These are phyloP conservation scores for Macroventuria anomochaeta DNA, from an alignment of 2,329 filamentous ascomycete species.

Conservation along the genomic window DNA sequence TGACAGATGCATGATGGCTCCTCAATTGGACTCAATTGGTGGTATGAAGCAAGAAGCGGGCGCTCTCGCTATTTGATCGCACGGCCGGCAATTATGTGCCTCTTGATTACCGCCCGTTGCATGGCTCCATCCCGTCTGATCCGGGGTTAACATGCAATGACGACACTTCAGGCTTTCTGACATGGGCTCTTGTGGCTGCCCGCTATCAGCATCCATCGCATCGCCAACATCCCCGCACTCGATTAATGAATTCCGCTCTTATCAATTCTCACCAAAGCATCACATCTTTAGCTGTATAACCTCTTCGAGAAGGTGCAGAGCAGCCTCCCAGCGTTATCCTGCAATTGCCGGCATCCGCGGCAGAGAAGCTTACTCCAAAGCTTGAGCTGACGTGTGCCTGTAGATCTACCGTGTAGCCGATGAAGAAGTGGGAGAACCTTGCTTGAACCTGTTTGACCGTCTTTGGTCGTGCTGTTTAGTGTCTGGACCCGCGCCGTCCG, in stretches of 20 bases:
- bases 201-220: conserved; percentile 7
- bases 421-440: neutral
- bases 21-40: conserved; percentile 27
- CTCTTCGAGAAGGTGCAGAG: conserved; percentile 5
- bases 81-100: conserved; percentile 2
- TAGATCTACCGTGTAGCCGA: conserved; percentile 16
- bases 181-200: conserved; percentile 8
- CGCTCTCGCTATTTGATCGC: conserved; percentile 3
- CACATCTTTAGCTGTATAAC: neutral
- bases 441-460: conserved; percentile 7
- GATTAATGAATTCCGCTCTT: conserved; percentile 21
- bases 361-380: conserved; percentile 31
- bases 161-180: conserved; percentile 45
- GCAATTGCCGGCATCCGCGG: conserved; percentile 30
- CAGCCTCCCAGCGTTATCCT: conserved; percentile 28
- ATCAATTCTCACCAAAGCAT: conserved; percentile 11
- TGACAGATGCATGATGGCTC: conserved; percentile 37
- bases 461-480: neutral
- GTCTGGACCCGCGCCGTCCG: conserved; percentile 5
- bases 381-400: conserved; percentile 28
- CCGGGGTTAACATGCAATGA: conserved; percentile 44
- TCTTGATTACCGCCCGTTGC: neutral
- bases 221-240: conserved; percentile 21
- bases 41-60: neutral
- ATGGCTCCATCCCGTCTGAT: conserved; percentile 5